Percentiles rank a stretch among this genome's conserved stretches.
Evolutionary conservation across 768 basidiomycete species (phyloP).

Genomic region (Hortiboletus flavorubellus): DNA sequence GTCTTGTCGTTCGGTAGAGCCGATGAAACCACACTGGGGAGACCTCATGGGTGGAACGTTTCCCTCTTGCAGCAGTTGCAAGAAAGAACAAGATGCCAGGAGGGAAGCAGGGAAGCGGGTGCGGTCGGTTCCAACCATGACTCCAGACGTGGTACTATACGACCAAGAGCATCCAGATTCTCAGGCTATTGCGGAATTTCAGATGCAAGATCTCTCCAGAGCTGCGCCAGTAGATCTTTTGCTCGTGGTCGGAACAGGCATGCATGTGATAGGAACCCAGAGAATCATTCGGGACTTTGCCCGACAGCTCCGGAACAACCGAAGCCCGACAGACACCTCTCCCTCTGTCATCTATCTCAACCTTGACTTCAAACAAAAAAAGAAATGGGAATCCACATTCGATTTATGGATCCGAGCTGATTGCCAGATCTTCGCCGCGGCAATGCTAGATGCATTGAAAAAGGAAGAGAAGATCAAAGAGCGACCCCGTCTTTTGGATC

Average conservation of each 20-base stretch:
- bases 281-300: conserved; percentile 4
- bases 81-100: too few species aligned
- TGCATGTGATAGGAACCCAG: conserved; percentile 14
- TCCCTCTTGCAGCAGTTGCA: too few species aligned
- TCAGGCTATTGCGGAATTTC: background rate
- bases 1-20: too few species aligned
- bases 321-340: too few species aligned
- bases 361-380: background rate
- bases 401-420: conserved; percentile 9
- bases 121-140: too few species aligned
- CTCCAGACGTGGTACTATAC: too few species aligned
- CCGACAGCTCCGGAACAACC: too few species aligned
- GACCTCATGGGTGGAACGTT: too few species aligned
- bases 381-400: conserved; percentile 3
- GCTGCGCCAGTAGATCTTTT: background rate
- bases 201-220: conserved; percentile 1
- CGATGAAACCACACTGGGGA: too few species aligned
- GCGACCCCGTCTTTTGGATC: too few species aligned
- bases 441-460: background rate
- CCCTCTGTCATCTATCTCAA: background rate
- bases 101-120: too few species aligned
- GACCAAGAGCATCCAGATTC: too few species aligned
- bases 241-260: conserved; percentile 10
- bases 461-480: background rate
- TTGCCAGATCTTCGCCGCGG: conserved; percentile 4